A percentile compares a stretch with the other conserved stretches of the same genome.
Conservation (phyloP, 1,284 basidiomycete genomes). For the Moniliophthora roreri region DNA sequence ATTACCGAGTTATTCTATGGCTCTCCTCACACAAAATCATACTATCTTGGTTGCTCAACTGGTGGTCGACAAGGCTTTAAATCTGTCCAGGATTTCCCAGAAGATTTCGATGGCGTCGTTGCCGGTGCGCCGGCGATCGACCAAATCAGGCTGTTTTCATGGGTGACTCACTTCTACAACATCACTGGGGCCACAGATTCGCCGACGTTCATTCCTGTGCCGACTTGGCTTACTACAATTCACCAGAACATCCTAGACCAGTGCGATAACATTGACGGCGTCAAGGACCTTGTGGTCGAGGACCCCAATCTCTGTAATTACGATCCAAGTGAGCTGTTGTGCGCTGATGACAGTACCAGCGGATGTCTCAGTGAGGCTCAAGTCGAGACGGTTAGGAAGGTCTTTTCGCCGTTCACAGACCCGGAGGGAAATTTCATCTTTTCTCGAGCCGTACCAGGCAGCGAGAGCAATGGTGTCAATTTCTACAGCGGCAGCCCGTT, state of each 20-base stretch:
- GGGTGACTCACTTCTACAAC: slow-evolving; percentile 5
- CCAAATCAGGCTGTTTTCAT: slow-evolving; percentile 11
- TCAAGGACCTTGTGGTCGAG: slow-evolving; percentile 32
- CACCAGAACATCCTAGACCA: slow-evolving; percentile 17
- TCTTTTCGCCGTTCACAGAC: slow-evolving; percentile 30
- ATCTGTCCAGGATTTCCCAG: slow-evolving; percentile 17
- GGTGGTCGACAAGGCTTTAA: slow-evolving; percentile 22
- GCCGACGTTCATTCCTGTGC: slow-evolving; percentile 11
- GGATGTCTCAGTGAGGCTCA: slow-evolving; percentile 32
- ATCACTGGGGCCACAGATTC: slow-evolving; percentile 3
- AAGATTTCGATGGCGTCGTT: slow-evolving; percentile 22
- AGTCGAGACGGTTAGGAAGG: slow-evolving; percentile 29
- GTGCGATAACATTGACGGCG: slow-evolving; percentile 31
- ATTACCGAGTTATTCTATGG: slow-evolving; percentile 17
- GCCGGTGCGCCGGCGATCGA: slow-evolving; percentile 17
- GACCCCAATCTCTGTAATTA: slow-evolving; percentile 33
- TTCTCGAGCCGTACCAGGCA: slow-evolving; percentile 22
- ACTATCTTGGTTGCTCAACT: slow-evolving; percentile 21
- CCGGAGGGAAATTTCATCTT: slow-evolving; percentile 27
- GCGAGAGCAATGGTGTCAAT: not conserved
- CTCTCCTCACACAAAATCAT: slow-evolving; percentile 11
- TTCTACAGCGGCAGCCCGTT: slow-evolving; percentile 13
- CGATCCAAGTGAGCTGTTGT: slow-evolving; percentile 29
- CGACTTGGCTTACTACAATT: slow-evolving; percentile 9
- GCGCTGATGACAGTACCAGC: slow-evolving; percentile 22